phyloP scores from a whole-genome alignment of 352 stramenopile genomes.

The Aphanomyces stellatus region DNA sequence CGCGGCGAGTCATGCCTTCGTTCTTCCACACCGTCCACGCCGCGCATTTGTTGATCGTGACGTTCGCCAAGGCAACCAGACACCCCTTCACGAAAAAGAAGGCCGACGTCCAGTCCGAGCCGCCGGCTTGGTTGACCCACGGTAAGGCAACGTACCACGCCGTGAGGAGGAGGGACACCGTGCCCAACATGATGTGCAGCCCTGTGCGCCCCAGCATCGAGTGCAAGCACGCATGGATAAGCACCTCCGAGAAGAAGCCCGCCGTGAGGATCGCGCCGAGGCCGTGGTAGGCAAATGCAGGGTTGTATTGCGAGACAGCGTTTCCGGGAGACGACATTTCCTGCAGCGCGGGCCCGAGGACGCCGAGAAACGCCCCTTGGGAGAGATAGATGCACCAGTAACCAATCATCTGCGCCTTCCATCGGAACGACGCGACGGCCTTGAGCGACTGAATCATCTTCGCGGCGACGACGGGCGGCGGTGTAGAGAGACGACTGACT shows the following conservation, averaged over 20 bases:
- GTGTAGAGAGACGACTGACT: slow-evolving; percentile 8
- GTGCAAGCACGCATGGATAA: slow-evolving; percentile 16
- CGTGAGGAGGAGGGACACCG: neutral
- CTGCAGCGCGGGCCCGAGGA: slow-evolving; percentile 12
- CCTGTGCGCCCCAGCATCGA: slow-evolving; percentile 7
- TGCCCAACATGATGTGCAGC: slow-evolving; percentile 13
- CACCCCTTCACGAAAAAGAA: slow-evolving; percentile 18
- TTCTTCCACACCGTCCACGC: slow-evolving; percentile 10
- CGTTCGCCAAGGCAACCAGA: slow-evolving; percentile 13
- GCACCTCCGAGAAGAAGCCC: slow-evolving; percentile 14
- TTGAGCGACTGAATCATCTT: neutral
- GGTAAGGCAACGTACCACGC: slow-evolving; percentile 16
- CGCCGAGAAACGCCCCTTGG: slow-evolving; percentile 15
- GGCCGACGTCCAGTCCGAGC: slow-evolving; percentile 7
- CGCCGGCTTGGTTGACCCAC: slow-evolving; percentile 12
- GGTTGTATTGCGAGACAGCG: slow-evolving; percentile 13
- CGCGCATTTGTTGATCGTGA: slow-evolving; percentile 18
- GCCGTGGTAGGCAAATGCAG: slow-evolving; percentile 11
- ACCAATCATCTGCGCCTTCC: slow-evolving; percentile 20
- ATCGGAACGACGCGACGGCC: slow-evolving; percentile 12
- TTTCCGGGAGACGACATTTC: slow-evolving; percentile 15
- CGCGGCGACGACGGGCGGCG: neutral
- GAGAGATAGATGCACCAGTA: slow-evolving; percentile 19
- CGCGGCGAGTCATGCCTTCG: slow-evolving; percentile 1
- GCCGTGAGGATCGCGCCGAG: slow-evolving; percentile 12